phyloP scores from a whole-genome alignment of 352 stramenopile genomes.

The Globisporangium paroecandrum region DNA sequence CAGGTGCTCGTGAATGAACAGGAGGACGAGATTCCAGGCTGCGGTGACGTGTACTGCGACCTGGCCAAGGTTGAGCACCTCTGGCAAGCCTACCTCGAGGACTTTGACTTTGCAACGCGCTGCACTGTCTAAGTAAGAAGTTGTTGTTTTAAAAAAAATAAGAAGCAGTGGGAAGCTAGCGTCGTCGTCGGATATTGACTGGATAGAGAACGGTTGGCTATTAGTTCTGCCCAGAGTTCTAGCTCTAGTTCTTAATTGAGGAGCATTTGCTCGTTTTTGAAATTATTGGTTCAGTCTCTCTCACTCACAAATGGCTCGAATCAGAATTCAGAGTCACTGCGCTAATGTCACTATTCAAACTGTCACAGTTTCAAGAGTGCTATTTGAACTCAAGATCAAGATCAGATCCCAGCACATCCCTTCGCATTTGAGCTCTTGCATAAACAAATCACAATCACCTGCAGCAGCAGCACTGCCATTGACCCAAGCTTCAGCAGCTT shows the following conservation, averaged over 20 bases:
- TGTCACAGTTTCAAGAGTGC: too few species aligned
- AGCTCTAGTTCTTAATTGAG: too few species aligned
- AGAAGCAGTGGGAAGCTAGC: too few species aligned
- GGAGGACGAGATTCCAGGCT: constrained; percentile 19
- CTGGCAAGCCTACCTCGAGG: constrained; percentile 20
- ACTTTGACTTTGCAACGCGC: constrained; percentile 15
- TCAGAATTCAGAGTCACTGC: background rate
- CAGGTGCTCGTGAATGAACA: constrained; percentile 50
- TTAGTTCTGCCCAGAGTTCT: too few species aligned
- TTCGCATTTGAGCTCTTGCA: background rate
- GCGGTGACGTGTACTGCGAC: constrained; percentile 23
- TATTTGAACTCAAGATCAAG: background rate
- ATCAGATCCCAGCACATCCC: background rate
- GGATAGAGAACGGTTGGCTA: too few species aligned
- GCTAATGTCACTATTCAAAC: too few species aligned
- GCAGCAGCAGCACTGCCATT: background rate
- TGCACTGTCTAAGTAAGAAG: background rate
- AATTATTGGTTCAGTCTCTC: background rate
- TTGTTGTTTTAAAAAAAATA: background rate
- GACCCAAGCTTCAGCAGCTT: background rate
- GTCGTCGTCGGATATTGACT: background rate
- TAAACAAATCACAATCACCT: too few species aligned
- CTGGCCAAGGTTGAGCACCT: constrained; percentile 19
- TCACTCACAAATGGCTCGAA: background rate
- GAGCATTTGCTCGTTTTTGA: background rate